phyloP scores from a whole-genome alignment of 2,329 filamentous ascomycete species.

The Dothideomycetes sp. region DNA sequence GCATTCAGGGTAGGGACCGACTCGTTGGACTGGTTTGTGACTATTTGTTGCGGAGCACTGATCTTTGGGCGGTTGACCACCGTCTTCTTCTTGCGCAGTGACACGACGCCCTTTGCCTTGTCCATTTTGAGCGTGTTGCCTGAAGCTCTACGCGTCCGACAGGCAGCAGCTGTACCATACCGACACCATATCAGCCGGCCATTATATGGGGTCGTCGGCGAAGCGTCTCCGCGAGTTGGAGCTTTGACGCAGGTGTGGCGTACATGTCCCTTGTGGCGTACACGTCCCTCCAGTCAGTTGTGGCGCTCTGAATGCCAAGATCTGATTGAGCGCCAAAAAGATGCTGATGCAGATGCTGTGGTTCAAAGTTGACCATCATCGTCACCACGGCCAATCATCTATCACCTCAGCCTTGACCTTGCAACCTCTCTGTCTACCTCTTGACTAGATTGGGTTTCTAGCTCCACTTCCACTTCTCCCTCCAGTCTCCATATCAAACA shows the following conservation, averaged over 20 bases:
- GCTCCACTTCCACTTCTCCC: constrained; percentile 14
- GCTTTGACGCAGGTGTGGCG: too few species aligned
- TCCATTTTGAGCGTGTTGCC: not conserved
- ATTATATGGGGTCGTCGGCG: too few species aligned
- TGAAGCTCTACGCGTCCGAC: not conserved
- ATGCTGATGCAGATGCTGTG: not conserved
- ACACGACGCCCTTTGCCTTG: constrained; percentile 25
- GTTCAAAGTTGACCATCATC: not conserved
- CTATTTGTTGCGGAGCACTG: constrained; percentile 48
- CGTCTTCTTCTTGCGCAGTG: constrained; percentile 51
- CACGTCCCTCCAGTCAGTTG: too few species aligned
- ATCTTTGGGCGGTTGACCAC: constrained; percentile 45
- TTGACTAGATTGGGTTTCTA: constrained; percentile 13
- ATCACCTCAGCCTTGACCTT: not conserved
- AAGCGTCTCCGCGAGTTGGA: too few species aligned
- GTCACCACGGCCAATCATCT: not conserved
- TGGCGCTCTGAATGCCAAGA: too few species aligned
- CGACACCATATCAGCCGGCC: not conserved
- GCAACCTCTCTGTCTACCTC: not conserved
- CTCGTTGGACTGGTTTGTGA: not conserved
- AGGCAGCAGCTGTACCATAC: not conserved
- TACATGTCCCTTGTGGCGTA: too few species aligned
- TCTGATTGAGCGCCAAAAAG: too few species aligned
- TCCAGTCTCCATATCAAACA: not conserved
- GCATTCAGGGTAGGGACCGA: constrained; percentile 6